Conservation (phyloP, 176 grass and related monocot species). For the Pontederia crassipes region DNA sequence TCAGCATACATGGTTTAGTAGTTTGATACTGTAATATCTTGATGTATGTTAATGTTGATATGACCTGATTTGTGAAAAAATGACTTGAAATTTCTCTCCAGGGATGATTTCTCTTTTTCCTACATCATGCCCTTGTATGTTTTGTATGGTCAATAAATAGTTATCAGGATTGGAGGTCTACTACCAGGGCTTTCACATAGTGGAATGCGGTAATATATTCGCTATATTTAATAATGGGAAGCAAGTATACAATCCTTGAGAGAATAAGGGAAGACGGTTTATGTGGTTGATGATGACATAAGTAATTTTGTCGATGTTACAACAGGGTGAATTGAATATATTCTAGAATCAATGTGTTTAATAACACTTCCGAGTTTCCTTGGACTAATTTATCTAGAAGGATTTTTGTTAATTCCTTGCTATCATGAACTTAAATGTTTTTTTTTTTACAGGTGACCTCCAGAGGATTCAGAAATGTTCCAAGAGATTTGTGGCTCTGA, state of each 20-base stretch:
- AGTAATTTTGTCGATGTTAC: too few species aligned
- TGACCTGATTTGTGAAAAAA: not conserved
- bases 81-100: not conserved
- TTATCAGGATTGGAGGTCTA: not conserved
- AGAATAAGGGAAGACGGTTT: too few species aligned
- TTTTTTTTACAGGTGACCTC: constrained; percentile 21
- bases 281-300: too few species aligned
- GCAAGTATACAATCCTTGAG: too few species aligned
- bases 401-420: not conserved
- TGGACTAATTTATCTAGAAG: too few species aligned
- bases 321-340: too few species aligned
- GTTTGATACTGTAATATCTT: not conserved
- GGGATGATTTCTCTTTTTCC: not conserved
- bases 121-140: not conserved
- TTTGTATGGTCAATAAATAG: not conserved
- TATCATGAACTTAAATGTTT: not conserved
- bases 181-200: too few species aligned
- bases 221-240: too few species aligned
- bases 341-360: not conserved
- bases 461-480: constrained; percentile 31
- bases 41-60: not conserved
- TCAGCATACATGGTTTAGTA: not conserved
- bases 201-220: too few species aligned
- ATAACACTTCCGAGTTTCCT: not conserved
- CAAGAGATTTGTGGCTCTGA: constrained; percentile 58